Conservation (phyloP, 805 yeast genomes). For the Martiniozyma abietophila region DNA sequence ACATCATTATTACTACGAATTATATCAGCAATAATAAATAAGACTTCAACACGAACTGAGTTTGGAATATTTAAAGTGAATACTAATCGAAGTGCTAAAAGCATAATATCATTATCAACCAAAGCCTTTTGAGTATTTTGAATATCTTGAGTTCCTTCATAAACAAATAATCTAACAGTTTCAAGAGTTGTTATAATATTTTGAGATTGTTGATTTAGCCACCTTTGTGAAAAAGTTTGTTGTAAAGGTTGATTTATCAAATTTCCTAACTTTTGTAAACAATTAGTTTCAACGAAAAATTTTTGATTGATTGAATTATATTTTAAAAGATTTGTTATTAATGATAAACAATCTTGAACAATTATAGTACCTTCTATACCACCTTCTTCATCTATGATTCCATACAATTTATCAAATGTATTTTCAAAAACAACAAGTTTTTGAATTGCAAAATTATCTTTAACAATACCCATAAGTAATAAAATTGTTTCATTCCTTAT, state of each 20-base stretch:
- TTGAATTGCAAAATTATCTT: slow-evolving; percentile 77
- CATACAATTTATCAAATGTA: slow-evolving; percentile 73
- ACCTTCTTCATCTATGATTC: slow-evolving; percentile 79
- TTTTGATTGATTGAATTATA: slow-evolving; percentile 89
- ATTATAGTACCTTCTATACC: slow-evolving; percentile 81
- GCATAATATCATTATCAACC: slow-evolving; percentile 50
- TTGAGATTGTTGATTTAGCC: slow-evolving; percentile 69
- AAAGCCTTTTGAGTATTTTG: slow-evolving; percentile 51
- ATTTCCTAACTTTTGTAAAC: slow-evolving; percentile 54
- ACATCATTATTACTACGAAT: slow-evolving; percentile 56
- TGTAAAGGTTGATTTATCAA: slow-evolving; percentile 45
- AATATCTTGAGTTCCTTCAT: slow-evolving; percentile 63
- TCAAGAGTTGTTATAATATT: slow-evolving; percentile 63
- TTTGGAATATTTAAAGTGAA: slow-evolving; percentile 61
- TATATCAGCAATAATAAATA: slow-evolving; percentile 69
- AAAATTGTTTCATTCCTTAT: slow-evolving; percentile 81
- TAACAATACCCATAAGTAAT: slow-evolving; percentile 73
- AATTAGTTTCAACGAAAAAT: slow-evolving; percentile 75
- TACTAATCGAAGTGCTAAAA: slow-evolving; percentile 58
- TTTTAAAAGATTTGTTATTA: slow-evolving; percentile 61
- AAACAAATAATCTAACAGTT: slow-evolving; percentile 62
- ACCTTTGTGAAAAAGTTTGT: slow-evolving; percentile 38
- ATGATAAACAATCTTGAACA: slow-evolving; percentile 82
- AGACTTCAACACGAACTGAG: slow-evolving; percentile 54
- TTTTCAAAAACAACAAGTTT: slow-evolving; percentile 92